A percentile compares a stretch with the other conserved stretches of the same genome.
Conservation (phyloP, 192 early-diverging fungal species). For the Entrophospora sp. region DNA sequence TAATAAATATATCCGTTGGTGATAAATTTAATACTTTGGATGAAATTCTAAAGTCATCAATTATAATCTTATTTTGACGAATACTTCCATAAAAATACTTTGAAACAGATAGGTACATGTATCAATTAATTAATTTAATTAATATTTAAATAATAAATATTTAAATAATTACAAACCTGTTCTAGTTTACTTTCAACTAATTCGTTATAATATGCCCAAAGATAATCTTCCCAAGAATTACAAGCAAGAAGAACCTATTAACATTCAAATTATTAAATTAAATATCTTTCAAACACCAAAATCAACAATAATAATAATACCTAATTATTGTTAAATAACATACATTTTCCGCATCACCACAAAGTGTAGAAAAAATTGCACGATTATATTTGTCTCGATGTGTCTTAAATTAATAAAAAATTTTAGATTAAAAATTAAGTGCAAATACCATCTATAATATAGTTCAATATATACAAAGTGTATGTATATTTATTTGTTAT, state of each 20-base stretch:
- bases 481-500: too few relatives aligned
- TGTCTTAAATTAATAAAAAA: slow-evolving; percentile 21
- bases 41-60: background rate
- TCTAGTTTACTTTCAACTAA: slow-evolving; percentile 57
- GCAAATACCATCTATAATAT: too few relatives aligned
- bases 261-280: too few relatives aligned
- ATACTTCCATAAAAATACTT: background rate
- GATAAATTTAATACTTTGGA: slow-evolving; percentile 19
- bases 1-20: background rate
- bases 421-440: too few relatives aligned
- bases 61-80: background rate
- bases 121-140: background rate
- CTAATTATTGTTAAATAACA: too few relatives aligned
- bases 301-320: too few relatives aligned
- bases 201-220: slow-evolving; percentile 76
- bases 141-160: background rate
- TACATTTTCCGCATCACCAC: slow-evolving; percentile 67
- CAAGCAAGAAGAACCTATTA: slow-evolving; percentile 59
- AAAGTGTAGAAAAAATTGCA: slow-evolving; percentile 66
- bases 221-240: slow-evolving; percentile 75
- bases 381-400: slow-evolving; percentile 58
- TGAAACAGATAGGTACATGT: background rate
- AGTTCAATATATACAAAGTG: too few relatives aligned
- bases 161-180: slow-evolving; percentile 20
- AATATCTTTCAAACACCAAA: too few relatives aligned